Conservation (phyloP, 805 yeast species). For the Teunomyces pallodes region DNA sequence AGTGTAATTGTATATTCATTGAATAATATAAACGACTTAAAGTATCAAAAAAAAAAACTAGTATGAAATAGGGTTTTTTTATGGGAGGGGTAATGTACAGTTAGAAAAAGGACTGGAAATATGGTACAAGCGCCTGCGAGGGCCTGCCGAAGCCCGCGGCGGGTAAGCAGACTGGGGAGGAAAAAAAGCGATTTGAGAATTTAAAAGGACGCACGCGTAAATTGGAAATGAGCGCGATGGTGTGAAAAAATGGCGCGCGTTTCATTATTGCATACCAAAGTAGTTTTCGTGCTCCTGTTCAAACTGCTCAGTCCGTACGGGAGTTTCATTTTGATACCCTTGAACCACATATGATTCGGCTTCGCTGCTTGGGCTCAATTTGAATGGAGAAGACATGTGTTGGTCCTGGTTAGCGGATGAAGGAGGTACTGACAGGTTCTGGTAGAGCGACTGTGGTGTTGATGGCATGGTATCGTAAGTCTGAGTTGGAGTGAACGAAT, state of each 20-base stretch:
- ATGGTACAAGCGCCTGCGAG: neutral
- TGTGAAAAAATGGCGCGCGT: neutral
- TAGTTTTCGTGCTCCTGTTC: slow-evolving; percentile 28
- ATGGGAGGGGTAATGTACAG: too few relatives aligned
- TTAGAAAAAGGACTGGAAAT: neutral
- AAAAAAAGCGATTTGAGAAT: neutral
- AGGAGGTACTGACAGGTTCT: slow-evolving; percentile 2
- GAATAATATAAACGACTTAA: neutral
- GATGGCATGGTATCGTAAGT: slow-evolving; percentile 9
- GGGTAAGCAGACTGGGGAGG: neutral
- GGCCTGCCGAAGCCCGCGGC: neutral
- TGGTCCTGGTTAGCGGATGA: neutral
- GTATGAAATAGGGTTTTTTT: too few relatives aligned
- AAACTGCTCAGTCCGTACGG: slow-evolving; percentile 10
- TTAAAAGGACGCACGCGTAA: neutral
- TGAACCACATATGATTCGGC: slow-evolving; percentile 38
- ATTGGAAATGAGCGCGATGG: neutral
- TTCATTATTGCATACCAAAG: slow-evolving; percentile 20
- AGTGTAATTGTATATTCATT: slow-evolving; percentile 9
- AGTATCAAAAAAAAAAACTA: too few relatives aligned
- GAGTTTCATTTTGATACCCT: slow-evolving; percentile 20
- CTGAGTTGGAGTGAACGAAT: slow-evolving; percentile 13
- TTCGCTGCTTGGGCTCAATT: slow-evolving; percentile 37
- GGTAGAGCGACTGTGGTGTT: slow-evolving; percentile 13
- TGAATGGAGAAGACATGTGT: slow-evolving; percentile 1